phyloP scores from a whole-genome alignment of 176 grass and related monocot species.

The Puccinellia tenuiflora region DNA sequence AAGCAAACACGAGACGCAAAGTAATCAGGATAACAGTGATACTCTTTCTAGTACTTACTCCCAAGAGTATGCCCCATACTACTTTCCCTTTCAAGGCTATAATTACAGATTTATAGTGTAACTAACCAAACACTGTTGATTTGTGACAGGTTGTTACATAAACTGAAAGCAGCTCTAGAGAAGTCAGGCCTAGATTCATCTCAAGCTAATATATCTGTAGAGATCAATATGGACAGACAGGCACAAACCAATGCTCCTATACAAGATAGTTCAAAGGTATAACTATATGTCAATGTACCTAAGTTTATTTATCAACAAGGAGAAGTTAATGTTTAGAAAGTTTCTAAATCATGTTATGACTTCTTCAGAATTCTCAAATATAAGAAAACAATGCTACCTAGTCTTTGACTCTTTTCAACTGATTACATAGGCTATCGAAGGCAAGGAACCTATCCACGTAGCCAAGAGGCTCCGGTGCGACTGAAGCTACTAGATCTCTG shows the following conservation, averaged over 20 bases:
- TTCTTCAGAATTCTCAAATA: not conserved
- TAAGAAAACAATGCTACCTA: not conserved
- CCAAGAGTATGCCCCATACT: slow-evolving; percentile 39
- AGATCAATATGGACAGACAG: slow-evolving; percentile 52
- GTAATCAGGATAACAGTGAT: not conserved
- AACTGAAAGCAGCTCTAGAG: slow-evolving; percentile 46
- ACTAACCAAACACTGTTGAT: not conserved
- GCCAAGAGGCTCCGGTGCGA: slow-evolving; percentile 33
- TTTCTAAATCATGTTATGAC: not conserved
- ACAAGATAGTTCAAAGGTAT: slow-evolving; percentile 39
- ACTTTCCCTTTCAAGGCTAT: not conserved
- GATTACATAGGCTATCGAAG: slow-evolving; percentile 32
- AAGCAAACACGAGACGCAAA: slow-evolving; percentile 28
- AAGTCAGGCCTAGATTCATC: slow-evolving; percentile 63
- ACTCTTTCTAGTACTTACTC: slow-evolving; percentile 62
- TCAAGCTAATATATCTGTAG: slow-evolving; percentile 57
- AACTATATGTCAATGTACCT: not conserved
- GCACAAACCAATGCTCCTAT: not conserved
- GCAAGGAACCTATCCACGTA: slow-evolving; percentile 34
- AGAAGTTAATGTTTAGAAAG: not conserved
- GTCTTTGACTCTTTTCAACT: not conserved
- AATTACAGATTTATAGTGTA: not conserved
- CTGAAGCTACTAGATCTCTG: slow-evolving; percentile 27
- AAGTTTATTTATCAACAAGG: not conserved
- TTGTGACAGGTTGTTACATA: slow-evolving; percentile 41